Base-by-base conservation (phyloP, 2,329 filamentous ascomycete species). In the Nectriaceae sp. region DNA sequence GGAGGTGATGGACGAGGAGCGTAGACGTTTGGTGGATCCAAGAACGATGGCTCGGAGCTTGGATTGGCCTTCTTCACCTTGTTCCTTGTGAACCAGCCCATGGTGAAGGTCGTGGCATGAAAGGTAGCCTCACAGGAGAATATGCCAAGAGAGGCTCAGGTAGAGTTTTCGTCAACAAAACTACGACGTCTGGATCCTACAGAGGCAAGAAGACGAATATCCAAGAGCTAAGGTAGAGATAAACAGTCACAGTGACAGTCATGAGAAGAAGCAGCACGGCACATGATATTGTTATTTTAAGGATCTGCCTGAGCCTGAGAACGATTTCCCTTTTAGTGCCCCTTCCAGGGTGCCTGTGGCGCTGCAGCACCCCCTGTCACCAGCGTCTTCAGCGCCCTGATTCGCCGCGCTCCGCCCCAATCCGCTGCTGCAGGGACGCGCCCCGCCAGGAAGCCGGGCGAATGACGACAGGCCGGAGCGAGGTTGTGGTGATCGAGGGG, bases 71-170 rank as follows among this genome's bases (percentile, higher is more conserved):
- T 55, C 31, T 56, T 59, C 31, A 47, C 43, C 53, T 59, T 64
- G 39, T 50, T 62, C 44, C 55, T 57, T 47, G 55, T 55, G 52
- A 66, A 65, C 57, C 61, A 64, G 26, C 65, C 63, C 65, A 67
- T 67, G 21, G 42, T 53, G 46, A 53, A 18, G 35, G 40, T 19
- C 39, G 43, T 19, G 42, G n/a, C 11, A 33, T 8, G 8, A 13
- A 15, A 26, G 11, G n/a, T n/a, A n/a, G n/a, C n/a, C n/a, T n/a
- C n/a, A n/a, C n/a, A n/a, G n/a, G n/a, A n/a, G n/a, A n/a, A n/a
- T n/a, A n/a, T n/a, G n/a, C n/a, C n/a, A n/a, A n/a, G 6, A 29
- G 24, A 29, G 24, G 24, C 24, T 29, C 24, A 13, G 13, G 24
- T 6, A 6, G 24, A 6, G 24, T 29, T 6, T 29, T 29, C 24